Conservation (phyloP, 148 eudicot species). For the Simmondsia chinensis region DNA sequence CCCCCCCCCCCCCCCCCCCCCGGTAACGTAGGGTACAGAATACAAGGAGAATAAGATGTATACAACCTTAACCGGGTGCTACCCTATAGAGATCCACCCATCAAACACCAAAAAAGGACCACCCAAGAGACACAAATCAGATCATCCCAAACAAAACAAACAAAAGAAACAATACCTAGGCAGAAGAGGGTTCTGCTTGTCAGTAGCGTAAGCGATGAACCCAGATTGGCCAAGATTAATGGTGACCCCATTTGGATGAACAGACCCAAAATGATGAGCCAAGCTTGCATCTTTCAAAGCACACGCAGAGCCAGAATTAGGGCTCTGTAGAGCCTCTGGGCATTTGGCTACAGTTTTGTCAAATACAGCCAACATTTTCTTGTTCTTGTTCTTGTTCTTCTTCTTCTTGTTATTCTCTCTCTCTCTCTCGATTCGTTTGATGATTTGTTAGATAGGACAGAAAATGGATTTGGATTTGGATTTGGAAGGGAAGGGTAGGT, state of each 20-base stretch:
- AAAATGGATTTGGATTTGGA: too few species aligned
- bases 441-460: too few species aligned
- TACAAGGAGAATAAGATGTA: too few species aligned
- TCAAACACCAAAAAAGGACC: not conserved
- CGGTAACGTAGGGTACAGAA: too few species aligned
- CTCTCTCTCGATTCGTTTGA: too few species aligned
- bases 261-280: slow-evolving; percentile 45
- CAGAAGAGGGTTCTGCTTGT: slow-evolving; percentile 61
- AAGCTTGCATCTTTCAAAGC: slow-evolving; percentile 65
- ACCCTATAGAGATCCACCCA: not conserved
- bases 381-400: not conserved
- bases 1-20: too few species aligned
- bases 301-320: slow-evolving; percentile 27
- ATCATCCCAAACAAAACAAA: not conserved
- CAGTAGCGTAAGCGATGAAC: slow-evolving; percentile 44
- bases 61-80: too few species aligned
- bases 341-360: slow-evolving; percentile 71
- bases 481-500: too few species aligned
- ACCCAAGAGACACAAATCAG: not conserved
- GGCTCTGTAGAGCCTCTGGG: slow-evolving; percentile 56
- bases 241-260: slow-evolving; percentile 42
- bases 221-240: slow-evolving; percentile 59
- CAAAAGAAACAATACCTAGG: slow-evolving; percentile 45
- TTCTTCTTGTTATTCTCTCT: too few species aligned
- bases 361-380: slow-evolving; percentile 70